A percentile compares a stretch with the other conserved stretches of the same genome.
phyloP scores from a whole-genome alignment of 176 grass and related monocot species.

The Carex scoparia region DNA sequence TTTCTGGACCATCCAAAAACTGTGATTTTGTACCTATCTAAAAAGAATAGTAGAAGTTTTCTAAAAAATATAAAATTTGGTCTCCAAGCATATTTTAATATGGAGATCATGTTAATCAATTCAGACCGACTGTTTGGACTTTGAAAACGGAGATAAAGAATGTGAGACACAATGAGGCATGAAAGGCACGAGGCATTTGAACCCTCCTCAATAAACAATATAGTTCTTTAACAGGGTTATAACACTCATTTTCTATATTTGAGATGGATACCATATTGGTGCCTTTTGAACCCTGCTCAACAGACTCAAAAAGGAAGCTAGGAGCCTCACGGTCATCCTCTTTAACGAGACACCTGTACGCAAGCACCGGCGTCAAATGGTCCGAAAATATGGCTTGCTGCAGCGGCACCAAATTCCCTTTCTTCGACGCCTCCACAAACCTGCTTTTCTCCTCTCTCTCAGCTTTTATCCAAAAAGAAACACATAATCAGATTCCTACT shows the following conservation, averaged over 20 bases:
- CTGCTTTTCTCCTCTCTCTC: constrained; percentile 47
- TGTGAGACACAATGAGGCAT: too few relatives aligned
- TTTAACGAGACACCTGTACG: constrained; percentile 85
- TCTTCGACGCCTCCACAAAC: constrained; percentile 44
- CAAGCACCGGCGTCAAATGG: constrained; percentile 76
- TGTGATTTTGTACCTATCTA: too few relatives aligned
- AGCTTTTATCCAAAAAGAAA: constrained; percentile 25
- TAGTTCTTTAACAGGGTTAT: neutral
- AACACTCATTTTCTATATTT: neutral
- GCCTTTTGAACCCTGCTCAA: constrained; percentile 75
- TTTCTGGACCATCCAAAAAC: too few relatives aligned
- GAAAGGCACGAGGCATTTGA: too few relatives aligned
- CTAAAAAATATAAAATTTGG: too few relatives aligned
- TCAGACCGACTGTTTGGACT: too few relatives aligned
- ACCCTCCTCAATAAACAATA: neutral
- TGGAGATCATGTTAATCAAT: too few relatives aligned
- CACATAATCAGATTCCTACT: neutral
- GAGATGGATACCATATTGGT: constrained; percentile 58
- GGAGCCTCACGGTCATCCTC: constrained; percentile 86
- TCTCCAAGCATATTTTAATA: too few relatives aligned
- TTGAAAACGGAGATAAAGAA: too few relatives aligned
- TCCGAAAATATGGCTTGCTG: constrained; percentile 74
- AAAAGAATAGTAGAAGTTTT: too few relatives aligned
- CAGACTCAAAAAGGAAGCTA: constrained; percentile 93
- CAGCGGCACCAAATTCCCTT: constrained; percentile 64